Percentiles rank a stretch among this genome's conserved stretches.
Conservation (phyloP, 371 early-diverging fungal genomes). For the Sporodiniella umbellata region DNA sequence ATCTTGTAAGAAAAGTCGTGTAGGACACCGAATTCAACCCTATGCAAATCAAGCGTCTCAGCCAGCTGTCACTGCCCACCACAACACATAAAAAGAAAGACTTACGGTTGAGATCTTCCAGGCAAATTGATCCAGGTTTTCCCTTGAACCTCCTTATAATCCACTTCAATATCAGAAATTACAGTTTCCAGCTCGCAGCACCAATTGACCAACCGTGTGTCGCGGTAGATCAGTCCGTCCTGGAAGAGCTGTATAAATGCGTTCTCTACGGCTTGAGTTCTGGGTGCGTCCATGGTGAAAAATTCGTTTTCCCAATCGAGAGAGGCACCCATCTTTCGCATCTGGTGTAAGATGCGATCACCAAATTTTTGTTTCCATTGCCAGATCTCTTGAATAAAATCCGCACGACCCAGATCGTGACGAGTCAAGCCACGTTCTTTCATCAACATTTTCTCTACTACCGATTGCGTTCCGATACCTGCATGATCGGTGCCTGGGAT, state of each 20-base stretch:
- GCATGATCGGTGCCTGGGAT: conserved; percentile 98
- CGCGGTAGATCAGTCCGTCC: conserved; percentile 91
- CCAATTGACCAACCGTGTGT: conserved; percentile 93
- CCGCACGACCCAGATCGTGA: conserved; percentile 75
- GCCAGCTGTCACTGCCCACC: not conserved
- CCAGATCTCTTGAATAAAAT: conserved; percentile 84
- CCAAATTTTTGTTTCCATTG: conserved; percentile 79
- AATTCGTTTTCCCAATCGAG: conserved; percentile 81
- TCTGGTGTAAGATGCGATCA: conserved; percentile 57
- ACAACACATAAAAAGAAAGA: conserved; percentile 2
- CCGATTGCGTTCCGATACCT: conserved; percentile 96
- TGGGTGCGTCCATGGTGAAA: conserved; percentile 89
- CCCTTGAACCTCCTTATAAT: conserved; percentile 64
- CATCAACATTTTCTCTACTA: conserved; percentile 89
- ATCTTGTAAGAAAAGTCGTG: conserved; percentile 67
- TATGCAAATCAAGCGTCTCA: conserved; percentile 30
- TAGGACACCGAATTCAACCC: conserved; percentile 80
- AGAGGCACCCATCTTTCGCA: conserved; percentile 79
- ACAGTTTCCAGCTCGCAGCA: conserved; percentile 91
- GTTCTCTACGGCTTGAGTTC: conserved; percentile 77
- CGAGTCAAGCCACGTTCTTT: conserved; percentile 54
- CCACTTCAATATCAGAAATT: conserved; percentile 94
- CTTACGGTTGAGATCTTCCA: conserved; percentile 54
- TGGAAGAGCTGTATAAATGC: conserved; percentile 87
- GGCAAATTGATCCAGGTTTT: conserved; percentile 64